Evolutionary conservation across 192 early-diverging fungal genomes (phyloP), one percentile per base, ranked within the genome.

Genomic region (Umbelopsis vinacea): DNA sequence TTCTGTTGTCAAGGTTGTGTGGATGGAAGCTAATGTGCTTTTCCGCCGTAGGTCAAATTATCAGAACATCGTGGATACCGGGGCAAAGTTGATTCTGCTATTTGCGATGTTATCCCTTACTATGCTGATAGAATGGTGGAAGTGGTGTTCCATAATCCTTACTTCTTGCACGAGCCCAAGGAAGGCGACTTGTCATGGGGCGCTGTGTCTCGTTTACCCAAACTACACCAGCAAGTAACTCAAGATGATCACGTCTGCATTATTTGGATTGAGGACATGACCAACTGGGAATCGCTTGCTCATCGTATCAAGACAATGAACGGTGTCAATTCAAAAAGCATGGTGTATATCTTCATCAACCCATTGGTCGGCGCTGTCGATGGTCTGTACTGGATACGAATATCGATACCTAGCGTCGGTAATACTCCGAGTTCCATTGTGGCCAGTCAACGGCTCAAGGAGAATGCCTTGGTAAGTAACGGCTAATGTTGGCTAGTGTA

Each of bases 101-200:
- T 85, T 8, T 92, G 90, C 70, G 77, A 83, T 35, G 88, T 87
- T 4, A 82, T 88, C 0, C 88, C 89, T 0, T 95, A 95, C 74
- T 95, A 85, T 76, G 89, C 91, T 1, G 87, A 88, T 54, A 75
- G 88, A 21, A 86, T 75, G 11, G 74, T 82, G 15, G 92, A 95
- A 73, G 84, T 92, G 43, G 81, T 94, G 37, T 92, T 93, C 68
- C 86, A 92, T 74, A 80, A 83, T 2, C 93, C 93, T 17, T 92
- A 93, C 67, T 71, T 88, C 46, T 79, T 92, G 48, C 45, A 72
- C 5, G 23, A 46, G 26, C 76, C 77, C n/a, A 50, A 69, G 48
- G 12, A 52, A 46, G 52, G 50, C 23, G 35, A 74, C 17, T 26
- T 46, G 22, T 47, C 57, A 19, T 68, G 52, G 60, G 55, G 54